Percentiles rank a stretch among this genome's conserved stretches.
Evolutionary conservation across 306 rosid species (phyloP).

Genomic region (Cicer yamashitae): DNA sequence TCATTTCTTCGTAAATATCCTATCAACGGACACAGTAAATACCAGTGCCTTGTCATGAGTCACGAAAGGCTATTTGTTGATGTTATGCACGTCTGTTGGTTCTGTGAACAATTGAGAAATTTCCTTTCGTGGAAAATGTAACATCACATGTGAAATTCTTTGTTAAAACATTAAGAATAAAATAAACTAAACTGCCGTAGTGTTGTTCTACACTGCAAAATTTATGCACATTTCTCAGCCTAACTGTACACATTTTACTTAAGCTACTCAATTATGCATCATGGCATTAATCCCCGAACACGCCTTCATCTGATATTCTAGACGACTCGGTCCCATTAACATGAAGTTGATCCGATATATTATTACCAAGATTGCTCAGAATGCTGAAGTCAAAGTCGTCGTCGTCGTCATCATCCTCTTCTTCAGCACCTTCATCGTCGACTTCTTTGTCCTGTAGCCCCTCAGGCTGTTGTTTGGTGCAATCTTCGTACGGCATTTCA

Average conservation of each 20-base stretch:
- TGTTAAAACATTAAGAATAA: slow-evolving; percentile 1
- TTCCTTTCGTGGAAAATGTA: too few relatives aligned
- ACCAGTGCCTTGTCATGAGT: too few relatives aligned
- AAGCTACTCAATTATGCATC: slow-evolving; percentile 16
- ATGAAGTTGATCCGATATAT: slow-evolving; percentile 62
- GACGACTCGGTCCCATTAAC: slow-evolving; percentile 92
- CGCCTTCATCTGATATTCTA: slow-evolving; percentile 67
- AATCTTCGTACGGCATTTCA: slow-evolving; percentile 81
- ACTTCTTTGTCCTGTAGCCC: slow-evolving; percentile 41
- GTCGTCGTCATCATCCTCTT: slow-evolving; percentile 40
- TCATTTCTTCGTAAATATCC: too few relatives aligned
- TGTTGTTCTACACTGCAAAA: slow-evolving; percentile 38
- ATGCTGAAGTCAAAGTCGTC: slow-evolving; percentile 73
- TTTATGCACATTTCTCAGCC: slow-evolving; percentile 34
- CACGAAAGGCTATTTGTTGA: too few relatives aligned
- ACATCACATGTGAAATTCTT: neutral
- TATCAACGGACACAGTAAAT: too few relatives aligned
- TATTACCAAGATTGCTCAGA: slow-evolving; percentile 45
- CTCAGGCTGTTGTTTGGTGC: slow-evolving; percentile 54
- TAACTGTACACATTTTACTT: slow-evolving; percentile 40
- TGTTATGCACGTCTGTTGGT: too few relatives aligned
- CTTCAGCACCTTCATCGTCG: slow-evolving; percentile 43
- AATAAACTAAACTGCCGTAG: slow-evolving; percentile 31
- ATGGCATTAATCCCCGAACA: slow-evolving; percentile 65
- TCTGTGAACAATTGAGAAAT: neutral